phyloP scores from a whole-genome alignment of 306 rosid genomes.

The Neltuma alba region DNA sequence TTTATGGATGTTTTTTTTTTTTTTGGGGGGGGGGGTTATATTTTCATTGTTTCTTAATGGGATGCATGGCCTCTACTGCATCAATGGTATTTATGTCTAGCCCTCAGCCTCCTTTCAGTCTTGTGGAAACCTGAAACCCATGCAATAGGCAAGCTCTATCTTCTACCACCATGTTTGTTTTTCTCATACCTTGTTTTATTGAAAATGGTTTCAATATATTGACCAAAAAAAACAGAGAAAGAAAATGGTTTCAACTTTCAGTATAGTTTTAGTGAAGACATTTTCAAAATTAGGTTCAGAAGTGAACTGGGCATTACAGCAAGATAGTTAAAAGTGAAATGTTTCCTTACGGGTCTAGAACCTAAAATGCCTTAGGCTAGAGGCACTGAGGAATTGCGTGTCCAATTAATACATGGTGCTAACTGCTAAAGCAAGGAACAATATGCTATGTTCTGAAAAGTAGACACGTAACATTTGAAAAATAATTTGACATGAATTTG shows the following conservation, averaged over 20 bases:
- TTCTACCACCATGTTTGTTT: background rate
- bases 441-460: no score
- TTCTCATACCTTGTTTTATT: background rate
- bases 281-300: background rate
- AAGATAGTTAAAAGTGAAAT: no score
- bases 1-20: background rate
- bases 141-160: slow-evolving; percentile 2
- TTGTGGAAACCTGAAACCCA: background rate
- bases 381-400: no score
- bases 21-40: background rate
- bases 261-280: background rate
- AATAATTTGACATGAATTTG: no score
- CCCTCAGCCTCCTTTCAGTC: background rate
- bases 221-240: no score
- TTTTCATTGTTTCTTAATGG: background rate
- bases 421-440: no score
- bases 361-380: no score
- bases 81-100: background rate
- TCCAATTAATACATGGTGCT: no score
- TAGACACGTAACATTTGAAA: background rate
- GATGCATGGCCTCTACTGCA: background rate
- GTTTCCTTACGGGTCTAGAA: no score
- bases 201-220: background rate
- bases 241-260: background rate
- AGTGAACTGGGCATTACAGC: no score